Conservation (phyloP, 495 filamentous ascomycete species). For the Cercophora scortea region DNA sequence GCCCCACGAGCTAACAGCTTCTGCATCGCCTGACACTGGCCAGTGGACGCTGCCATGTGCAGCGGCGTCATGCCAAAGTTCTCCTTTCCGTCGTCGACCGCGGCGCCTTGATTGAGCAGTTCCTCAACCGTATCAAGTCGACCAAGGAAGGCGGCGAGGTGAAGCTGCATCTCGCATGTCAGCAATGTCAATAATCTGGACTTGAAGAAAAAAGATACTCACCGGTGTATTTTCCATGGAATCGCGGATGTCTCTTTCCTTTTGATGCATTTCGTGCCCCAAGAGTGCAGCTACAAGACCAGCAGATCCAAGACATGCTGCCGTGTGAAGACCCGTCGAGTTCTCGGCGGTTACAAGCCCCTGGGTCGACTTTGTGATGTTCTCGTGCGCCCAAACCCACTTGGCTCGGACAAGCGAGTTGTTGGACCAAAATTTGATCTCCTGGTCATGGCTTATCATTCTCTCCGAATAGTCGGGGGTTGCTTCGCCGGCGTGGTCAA, state of each 20-base stretch:
- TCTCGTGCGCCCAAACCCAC: not conserved
- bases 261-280: not conserved
- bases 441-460: constrained; percentile 14
- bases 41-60: constrained; percentile 27
- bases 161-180: constrained; percentile 22
- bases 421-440: constrained; percentile 27
- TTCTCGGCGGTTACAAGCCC: not conserved
- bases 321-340: not conserved
- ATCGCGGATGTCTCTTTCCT: not conserved
- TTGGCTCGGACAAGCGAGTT: not conserved
- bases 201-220: not conserved
- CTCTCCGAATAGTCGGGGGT: constrained; percentile 27
- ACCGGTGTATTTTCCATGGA: not conserved
- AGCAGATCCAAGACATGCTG: not conserved
- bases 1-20: not conserved
- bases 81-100: constrained; percentile 23
- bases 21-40: not conserved
- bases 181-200: constrained; percentile 10
- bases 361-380: too few species aligned
- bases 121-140: constrained; percentile 25
- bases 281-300: not conserved
- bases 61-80: constrained; percentile 21
- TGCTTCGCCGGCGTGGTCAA: constrained; percentile 28
- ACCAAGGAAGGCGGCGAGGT: constrained; percentile 27
- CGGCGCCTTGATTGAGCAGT: constrained; percentile 22